Percentiles rank a stretch among this genome's conserved stretches.
These are phyloP conservation scores for Pugionium cornutum DNA, from an alignment of 345 rosid species.

Conservation along the genomic window DNA sequence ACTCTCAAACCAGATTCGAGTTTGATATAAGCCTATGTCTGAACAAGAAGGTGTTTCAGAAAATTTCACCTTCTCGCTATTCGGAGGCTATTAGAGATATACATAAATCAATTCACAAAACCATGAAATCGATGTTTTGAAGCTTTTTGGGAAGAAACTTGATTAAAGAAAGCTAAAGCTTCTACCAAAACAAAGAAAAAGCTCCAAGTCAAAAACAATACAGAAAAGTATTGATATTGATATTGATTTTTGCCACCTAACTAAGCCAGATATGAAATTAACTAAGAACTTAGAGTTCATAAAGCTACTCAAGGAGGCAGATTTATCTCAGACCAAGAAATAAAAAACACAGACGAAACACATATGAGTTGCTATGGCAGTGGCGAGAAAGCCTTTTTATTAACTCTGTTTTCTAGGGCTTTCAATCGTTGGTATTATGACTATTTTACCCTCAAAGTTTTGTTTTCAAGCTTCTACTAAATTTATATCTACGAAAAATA, in stretches of 20 bases:
- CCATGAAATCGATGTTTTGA: conserved; percentile 8
- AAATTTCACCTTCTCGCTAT: conserved; percentile 35
- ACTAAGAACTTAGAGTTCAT: conserved; percentile 39
- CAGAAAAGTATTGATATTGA: conserved; percentile 28
- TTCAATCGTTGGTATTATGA: background rate
- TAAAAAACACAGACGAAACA: too few species aligned
- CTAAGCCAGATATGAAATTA: conserved; percentile 37
- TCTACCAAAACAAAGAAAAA: conserved; percentile 1
- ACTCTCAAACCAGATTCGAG: conserved; percentile 28
- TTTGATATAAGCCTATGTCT: conserved; percentile 42
- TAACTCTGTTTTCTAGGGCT: conserved; percentile 30
- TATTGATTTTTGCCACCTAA: conserved; percentile 37
- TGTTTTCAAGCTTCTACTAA: too few species aligned
- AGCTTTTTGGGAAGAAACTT: conserved; percentile 26
- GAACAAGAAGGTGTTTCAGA: conserved; percentile 36
- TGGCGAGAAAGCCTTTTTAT: conserved; percentile 28
- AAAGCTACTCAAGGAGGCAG: conserved; percentile 40
- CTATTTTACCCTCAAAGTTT: conserved; percentile 15
- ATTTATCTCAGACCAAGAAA: background rate
- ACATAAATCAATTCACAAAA: background rate
- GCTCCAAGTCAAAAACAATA: conserved; percentile 20
- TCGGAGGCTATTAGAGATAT: conserved; percentile 31
- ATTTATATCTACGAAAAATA: too few species aligned
- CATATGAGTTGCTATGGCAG: background rate
- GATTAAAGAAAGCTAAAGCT: background rate